A percentile compares a stretch with the other conserved stretches of the same genome.
phyloP scores from a whole-genome alignment of 805 yeast genomes.

The Sugiyamaella floridensis region DNA sequence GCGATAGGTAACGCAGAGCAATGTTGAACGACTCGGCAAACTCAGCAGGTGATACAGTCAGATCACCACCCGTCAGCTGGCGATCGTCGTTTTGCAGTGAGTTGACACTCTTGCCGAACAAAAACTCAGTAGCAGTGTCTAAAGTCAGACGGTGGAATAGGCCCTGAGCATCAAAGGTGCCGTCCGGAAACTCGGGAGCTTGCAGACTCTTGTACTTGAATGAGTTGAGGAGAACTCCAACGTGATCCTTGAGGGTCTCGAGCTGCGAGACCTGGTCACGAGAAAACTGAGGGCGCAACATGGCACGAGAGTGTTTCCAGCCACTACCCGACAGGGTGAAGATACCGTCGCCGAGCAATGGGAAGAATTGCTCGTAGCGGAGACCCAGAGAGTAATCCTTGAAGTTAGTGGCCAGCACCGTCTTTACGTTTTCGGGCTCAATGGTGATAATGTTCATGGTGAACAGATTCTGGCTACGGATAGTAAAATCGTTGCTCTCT shows the following conservation, averaged over 20 bases:
- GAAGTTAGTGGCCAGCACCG: constrained; percentile 29
- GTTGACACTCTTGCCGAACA: constrained; percentile 28
- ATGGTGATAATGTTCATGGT: constrained; percentile 1
- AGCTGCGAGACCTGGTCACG: constrained; percentile 28
- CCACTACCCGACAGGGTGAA: constrained; percentile 30
- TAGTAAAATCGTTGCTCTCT: background rate
- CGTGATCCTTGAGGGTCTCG: constrained; percentile 23
- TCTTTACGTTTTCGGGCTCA: constrained; percentile 30
- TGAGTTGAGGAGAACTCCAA: constrained; percentile 16
- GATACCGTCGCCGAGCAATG: constrained; percentile 31
- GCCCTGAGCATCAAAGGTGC: constrained; percentile 24
- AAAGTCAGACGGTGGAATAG: constrained; percentile 27
- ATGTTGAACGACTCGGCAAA: constrained; percentile 20
- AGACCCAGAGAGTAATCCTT: constrained; percentile 27
- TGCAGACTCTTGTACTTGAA: constrained; percentile 3
- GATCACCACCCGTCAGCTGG: background rate
- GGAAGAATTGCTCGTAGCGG: constrained; percentile 23
- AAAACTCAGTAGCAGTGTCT: constrained; percentile 32
- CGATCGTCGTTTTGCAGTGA: constrained; percentile 14
- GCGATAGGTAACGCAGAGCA: constrained; percentile 19
- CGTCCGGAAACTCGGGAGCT: constrained; percentile 1
- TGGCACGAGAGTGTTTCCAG: constrained; percentile 32
- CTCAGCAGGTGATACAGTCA: constrained; percentile 9
- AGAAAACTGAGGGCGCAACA: constrained; percentile 32
- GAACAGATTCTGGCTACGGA: constrained; percentile 3